A percentile compares a stretch with the other conserved stretches of the same genome.
phyloP scores from a whole-genome alignment of 2,329 filamentous ascomycete species.

The Akanthomyces dipterigenus region DNA sequence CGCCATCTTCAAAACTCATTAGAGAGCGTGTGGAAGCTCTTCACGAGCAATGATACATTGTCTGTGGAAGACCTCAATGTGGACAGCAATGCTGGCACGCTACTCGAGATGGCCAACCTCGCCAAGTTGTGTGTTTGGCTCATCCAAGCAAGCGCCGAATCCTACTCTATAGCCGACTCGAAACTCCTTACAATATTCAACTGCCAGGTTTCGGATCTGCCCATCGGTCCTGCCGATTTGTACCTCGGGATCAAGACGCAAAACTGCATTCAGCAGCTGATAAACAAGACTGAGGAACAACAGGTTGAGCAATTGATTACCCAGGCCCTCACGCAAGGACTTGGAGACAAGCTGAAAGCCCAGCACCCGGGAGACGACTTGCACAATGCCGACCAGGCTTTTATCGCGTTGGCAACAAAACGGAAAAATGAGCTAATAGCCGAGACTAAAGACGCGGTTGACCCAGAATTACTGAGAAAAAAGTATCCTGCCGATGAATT shows the following conservation, averaged over 20 bases:
- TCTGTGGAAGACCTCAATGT: constrained; percentile 28
- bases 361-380: constrained; percentile 26
- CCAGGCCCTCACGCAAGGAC: constrained; percentile 48
- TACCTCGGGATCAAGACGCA: constrained; percentile 43
- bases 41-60: constrained; percentile 26
- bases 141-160: constrained; percentile 30
- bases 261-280: constrained; percentile 46
- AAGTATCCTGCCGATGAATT: constrained; percentile 35
- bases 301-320: constrained; percentile 45
- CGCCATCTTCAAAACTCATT: constrained; percentile 26
- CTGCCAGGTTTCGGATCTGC: constrained; percentile 38
- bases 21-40: constrained; percentile 27
- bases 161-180: constrained; percentile 37
- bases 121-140: constrained; percentile 38
- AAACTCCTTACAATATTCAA: constrained; percentile 39
- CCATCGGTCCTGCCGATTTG: constrained; percentile 34
- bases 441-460: constrained; percentile 16
- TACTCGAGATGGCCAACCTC: constrained; percentile 42
- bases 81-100: constrained; percentile 26
- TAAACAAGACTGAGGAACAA: constrained; percentile 42
- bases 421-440: constrained; percentile 27
- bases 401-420: constrained; percentile 26
- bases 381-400: constrained; percentile 28
- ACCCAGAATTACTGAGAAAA: constrained; percentile 26
- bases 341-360: constrained; percentile 41